Evolutionary conservation across 2,329 filamentous ascomycete species (phyloP).

Genomic region (Cordyceps javanica): DNA sequence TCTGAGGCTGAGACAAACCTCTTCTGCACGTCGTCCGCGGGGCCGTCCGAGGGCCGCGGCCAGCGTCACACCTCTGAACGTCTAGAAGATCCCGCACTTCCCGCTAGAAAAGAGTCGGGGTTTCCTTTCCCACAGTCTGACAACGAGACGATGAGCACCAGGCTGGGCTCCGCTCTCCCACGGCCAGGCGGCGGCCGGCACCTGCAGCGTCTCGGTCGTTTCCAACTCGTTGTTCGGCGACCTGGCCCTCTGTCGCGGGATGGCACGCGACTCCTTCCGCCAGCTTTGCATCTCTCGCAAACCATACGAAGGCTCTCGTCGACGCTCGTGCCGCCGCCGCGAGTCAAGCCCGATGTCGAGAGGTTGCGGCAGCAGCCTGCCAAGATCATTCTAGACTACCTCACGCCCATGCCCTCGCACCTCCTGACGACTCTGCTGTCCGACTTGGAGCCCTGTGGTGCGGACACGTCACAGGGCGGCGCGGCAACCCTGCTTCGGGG

Average conservation of each 20-base stretch:
- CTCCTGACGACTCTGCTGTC: conserved; percentile 58
- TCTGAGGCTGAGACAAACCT: conserved; percentile 5
- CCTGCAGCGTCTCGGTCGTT: background rate
- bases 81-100: background rate
- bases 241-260: background rate
- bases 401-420: conserved; percentile 55
- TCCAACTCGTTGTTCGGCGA: background rate
- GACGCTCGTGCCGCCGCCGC: background rate
- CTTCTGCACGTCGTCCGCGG: background rate
- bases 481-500: background rate
- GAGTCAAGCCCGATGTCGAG: conserved; percentile 14
- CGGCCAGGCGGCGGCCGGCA: background rate
- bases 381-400: conserved; percentile 36
- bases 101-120: background rate
- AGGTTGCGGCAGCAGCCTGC: conserved; percentile 22
- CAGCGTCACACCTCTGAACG: background rate
- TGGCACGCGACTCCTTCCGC: background rate
- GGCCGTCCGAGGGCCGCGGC: background rate
- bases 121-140: background rate
- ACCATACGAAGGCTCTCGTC: background rate
- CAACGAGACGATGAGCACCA: background rate
- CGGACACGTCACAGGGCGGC: background rate
- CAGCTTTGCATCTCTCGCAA: background rate
- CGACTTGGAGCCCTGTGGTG: conserved; percentile 33
- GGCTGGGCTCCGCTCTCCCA: background rate